A percentile compares a stretch with the other conserved stretches of the same genome.
These are phyloP conservation scores for Lathyrus oleraceus DNA, from an alignment of 306 rosid genomes.

Conservation along the genomic window DNA sequence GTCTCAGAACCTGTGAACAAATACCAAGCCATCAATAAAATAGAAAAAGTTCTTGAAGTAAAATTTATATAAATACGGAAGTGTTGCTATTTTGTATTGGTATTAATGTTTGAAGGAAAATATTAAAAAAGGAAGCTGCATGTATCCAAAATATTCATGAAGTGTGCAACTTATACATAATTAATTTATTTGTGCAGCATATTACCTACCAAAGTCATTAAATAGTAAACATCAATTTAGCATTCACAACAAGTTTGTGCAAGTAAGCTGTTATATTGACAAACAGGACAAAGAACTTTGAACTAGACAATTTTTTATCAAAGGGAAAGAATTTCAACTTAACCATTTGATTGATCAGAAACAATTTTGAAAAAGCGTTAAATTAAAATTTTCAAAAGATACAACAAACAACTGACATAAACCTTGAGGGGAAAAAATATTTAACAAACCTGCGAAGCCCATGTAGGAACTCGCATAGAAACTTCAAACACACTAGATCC, in stretches of 20 bases:
- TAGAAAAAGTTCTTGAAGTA: background rate
- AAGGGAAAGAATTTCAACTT: conserved; percentile 8
- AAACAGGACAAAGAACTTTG: conserved; percentile 9
- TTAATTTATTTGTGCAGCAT: conserved; percentile 2
- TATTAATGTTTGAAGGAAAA: background rate
- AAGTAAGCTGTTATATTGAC: conserved; percentile 4
- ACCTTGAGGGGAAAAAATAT: conserved; percentile 29
- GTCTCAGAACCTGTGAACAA: conserved; percentile 79
- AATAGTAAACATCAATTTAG: background rate
- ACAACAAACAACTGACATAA: conserved; percentile 23
- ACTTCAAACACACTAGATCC: conserved; percentile 92
- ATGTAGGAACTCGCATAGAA: conserved; percentile 77
- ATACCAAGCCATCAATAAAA: conserved; percentile 34
- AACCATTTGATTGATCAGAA: conserved; percentile 16
- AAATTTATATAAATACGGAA: background rate
- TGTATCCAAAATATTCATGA: background rate
- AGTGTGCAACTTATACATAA: background rate
- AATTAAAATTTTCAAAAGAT: background rate
- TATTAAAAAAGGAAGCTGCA: background rate
- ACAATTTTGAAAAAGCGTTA: background rate
- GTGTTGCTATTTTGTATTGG: background rate
- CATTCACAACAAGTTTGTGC: background rate
- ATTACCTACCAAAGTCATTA: conserved; percentile 6
- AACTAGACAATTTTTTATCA: conserved; percentile 15
- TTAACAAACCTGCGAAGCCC: conserved; percentile 83